These are phyloP conservation scores for Fusarium sterilihyphosum DNA, from an alignment of 2,329 filamentous ascomycete genomes.

Conservation along the genomic window DNA sequence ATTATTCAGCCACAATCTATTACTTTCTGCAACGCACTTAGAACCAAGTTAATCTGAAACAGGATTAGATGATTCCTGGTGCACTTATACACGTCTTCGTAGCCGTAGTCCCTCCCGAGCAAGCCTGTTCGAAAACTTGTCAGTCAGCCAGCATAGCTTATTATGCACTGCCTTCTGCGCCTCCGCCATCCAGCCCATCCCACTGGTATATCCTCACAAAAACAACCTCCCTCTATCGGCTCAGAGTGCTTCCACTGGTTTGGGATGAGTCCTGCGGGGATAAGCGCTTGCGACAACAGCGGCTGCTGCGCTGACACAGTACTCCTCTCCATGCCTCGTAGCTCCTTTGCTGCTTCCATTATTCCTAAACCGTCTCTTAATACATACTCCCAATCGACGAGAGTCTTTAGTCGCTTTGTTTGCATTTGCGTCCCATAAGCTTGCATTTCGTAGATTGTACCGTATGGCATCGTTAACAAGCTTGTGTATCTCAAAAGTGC, in stretches of 20 bases:
- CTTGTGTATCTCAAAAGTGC: slow-evolving; percentile 46
- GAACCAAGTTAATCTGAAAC: neutral
- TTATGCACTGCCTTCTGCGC: no score
- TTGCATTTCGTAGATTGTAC: slow-evolving; percentile 21
- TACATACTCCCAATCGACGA: neutral
- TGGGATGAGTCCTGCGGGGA: neutral
- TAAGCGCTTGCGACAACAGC: slow-evolving; percentile 30
- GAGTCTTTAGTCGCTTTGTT: neutral
- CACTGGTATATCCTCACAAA: accelerated
- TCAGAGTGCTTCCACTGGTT: neutral
- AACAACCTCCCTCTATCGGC: no score
- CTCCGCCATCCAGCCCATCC: neutral
- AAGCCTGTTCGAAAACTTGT: neutral
- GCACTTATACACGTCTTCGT: neutral
- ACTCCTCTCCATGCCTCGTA: neutral
- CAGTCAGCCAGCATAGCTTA: no score
- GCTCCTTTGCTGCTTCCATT: no score
- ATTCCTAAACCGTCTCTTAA: neutral
- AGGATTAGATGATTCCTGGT: neutral
- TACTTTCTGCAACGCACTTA: neutral
- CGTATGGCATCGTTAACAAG: slow-evolving; percentile 44
- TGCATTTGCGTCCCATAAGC: no score
- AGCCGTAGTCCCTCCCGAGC: no score
- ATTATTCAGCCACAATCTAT: neutral
- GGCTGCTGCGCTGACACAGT: slow-evolving; percentile 40